Evolutionary conservation across 495 filamentous ascomycete species (phyloP).

Genomic region (Penicillium turbatum): DNA sequence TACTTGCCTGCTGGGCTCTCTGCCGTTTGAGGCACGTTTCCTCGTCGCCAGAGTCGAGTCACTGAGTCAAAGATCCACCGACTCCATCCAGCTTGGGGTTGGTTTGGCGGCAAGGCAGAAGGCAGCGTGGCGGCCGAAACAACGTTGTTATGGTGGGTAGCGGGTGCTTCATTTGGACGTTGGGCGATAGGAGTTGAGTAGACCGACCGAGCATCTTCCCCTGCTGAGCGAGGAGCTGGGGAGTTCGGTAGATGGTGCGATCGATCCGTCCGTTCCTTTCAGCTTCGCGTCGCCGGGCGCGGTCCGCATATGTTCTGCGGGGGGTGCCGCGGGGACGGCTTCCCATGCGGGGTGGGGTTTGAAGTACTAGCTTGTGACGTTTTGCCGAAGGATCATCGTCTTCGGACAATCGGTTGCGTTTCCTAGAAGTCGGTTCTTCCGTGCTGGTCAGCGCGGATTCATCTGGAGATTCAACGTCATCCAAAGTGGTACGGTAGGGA

Average conservation of each 20-base stretch:
- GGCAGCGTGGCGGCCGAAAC: slow-evolving; percentile 5
- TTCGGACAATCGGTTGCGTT: background rate
- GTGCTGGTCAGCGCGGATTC: background rate
- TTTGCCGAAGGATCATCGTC: background rate
- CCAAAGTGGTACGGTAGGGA: too few species aligned
- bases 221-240: slow-evolving; percentile 29
- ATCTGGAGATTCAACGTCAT: background rate
- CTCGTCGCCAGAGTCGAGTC: slow-evolving; percentile 16
- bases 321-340: background rate
- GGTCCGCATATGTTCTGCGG: slow-evolving; percentile 24
- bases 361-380: background rate
- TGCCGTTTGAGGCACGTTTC: background rate
- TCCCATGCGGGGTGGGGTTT: background rate
- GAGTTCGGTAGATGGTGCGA: slow-evolving; percentile 35
- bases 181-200: background rate
- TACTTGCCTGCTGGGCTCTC: slow-evolving; percentile 1
- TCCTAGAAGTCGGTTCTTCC: slow-evolving; percentile 1
- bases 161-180: background rate
- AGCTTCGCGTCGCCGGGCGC: slow-evolving; percentile 26
- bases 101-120: background rate
- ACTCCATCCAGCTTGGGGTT: slow-evolving; percentile 1
- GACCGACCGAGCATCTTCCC: slow-evolving; percentile 14
- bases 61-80: slow-evolving; percentile 20
- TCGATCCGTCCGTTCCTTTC: slow-evolving; percentile 31
- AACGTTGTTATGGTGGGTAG: background rate